Evolutionary conservation across 345 rosid genomes (phyloP).

Genomic region (Arabis hirsuta): DNA sequence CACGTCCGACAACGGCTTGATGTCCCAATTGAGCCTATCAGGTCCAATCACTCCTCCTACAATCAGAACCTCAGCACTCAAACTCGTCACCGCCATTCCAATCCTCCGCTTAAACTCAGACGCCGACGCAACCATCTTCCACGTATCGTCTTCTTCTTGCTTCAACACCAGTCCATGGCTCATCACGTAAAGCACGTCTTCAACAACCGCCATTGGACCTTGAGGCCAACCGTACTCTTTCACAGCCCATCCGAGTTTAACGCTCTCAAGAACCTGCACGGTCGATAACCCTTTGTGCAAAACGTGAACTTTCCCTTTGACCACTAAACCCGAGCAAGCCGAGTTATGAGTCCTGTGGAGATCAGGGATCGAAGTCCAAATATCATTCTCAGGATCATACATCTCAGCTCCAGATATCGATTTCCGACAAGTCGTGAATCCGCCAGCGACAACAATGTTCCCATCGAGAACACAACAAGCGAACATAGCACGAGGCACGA

Average conservation of each 20-base stretch:
- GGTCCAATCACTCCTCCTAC: conserved; percentile 96
- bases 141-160: conserved; percentile 54
- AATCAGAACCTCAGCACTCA: conserved; percentile 72
- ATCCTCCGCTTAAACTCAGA: conserved; percentile 87
- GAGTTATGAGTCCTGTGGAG: conserved; percentile 89
- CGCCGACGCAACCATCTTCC: conserved; percentile 68
- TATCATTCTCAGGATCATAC: conserved; percentile 80
- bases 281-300: conserved; percentile 88
- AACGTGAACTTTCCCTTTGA: conserved; percentile 76
- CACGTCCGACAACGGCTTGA: conserved; percentile 73
- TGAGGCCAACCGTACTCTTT: conserved; percentile 82
- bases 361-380: conserved; percentile 82
- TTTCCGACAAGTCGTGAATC: conserved; percentile 85
- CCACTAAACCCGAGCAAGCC: conserved; percentile 80
- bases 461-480: conserved; percentile 88
- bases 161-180: conserved; percentile 66
- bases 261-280: conserved; percentile 77
- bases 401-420: conserved; percentile 93
- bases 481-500: conserved; percentile 95
- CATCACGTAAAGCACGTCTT: conserved; percentile 70
- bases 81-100: conserved; percentile 75
- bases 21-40: conserved; percentile 74
- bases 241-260: conserved; percentile 70
- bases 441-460: conserved; percentile 90
- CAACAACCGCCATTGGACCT: conserved; percentile 87